Base-by-base conservation (phyloP, 2,329 filamentous ascomycete genomes). In the Tolypocladium album region DNA sequence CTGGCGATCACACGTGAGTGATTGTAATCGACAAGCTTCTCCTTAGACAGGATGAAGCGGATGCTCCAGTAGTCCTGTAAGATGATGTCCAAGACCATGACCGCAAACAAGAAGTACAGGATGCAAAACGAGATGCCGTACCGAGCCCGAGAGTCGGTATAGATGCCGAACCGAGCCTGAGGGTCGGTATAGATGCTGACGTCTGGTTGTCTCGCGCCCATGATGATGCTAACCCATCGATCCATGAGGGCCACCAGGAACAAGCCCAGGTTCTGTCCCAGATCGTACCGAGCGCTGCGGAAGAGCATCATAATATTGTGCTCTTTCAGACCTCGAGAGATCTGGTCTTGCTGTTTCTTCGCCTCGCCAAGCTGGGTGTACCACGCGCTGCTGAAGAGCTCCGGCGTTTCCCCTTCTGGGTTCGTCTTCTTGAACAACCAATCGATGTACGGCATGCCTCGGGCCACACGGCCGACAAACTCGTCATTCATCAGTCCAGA, bases 191-290 rank as follows among this genome's bases (percentile, higher is more conserved):
- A 74, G 7, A 74, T 62, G 43, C 61, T 68, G 22, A 69, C 64
- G 9, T 64, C 60, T 1, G 64, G 66, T 15, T 66, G 63, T 17
- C 67, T 65, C 9, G 68, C 68, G 15, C 68, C 67, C 72, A 74
- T 75, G 56, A 67, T 64, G 47, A 75, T 69, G 55, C 68, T 68
- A 38, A 74, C 70, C 73, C 73, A 75, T 31, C 72, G 68, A 60
- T 75, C 73, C 67, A 75, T 70, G 24, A 75, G 66, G 0, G 72
- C 72, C n/a, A 75, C 67, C 22, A 75, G 64, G 60, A 75, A 75
- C 1, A 75, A 67, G 6, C 70, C 72, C 11, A 75, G 65, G 57
- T 73, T 74, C 60, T 73, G 71, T 6, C 68, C 70, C 27, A 74
- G 67, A 55, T 75, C 73, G 53, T 71, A 72, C 36, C 69, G 68